These are phyloP conservation scores for Corynespora cassiicola DNA, from an alignment of 2,329 filamentous ascomycete species.

Conservation along the genomic window DNA sequence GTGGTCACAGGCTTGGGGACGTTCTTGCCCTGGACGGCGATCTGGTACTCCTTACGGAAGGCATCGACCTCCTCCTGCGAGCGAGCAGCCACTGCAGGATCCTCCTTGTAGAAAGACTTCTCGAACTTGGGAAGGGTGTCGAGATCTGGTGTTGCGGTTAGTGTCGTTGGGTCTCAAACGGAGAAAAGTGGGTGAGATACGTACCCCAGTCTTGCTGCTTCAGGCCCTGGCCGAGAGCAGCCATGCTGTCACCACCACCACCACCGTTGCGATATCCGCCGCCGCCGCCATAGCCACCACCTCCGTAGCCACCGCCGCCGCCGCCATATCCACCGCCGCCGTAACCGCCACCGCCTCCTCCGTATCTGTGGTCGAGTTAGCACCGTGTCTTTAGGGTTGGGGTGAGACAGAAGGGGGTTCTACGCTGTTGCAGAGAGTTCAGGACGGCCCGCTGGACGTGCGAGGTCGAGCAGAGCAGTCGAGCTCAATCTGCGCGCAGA, in stretches of 20 bases:
- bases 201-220: constrained; percentile 89
- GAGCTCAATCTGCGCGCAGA: constrained; percentile 39
- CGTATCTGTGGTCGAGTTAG: constrained; percentile 34
- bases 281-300: constrained; percentile 24
- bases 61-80: constrained; percentile 81
- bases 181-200: constrained; percentile 43
- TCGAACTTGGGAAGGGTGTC: constrained; percentile 90
- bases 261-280: constrained; percentile 51
- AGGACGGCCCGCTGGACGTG: constrained; percentile 28
- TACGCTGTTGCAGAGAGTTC: constrained; percentile 38
- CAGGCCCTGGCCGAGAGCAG: constrained; percentile 82
- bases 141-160: constrained; percentile 66
- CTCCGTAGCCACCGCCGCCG: constrained; percentile 28
- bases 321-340: constrained; percentile 28
- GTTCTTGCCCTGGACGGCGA: constrained; percentile 79
- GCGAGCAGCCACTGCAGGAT: constrained; percentile 76
- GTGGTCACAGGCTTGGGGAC: constrained; percentile 94
- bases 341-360: constrained; percentile 33
- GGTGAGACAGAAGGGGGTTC: constrained; percentile 28
- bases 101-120: constrained; percentile 99
- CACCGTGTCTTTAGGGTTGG: constrained; percentile 4
- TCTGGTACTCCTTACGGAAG: constrained; percentile 85
- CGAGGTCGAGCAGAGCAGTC: constrained; percentile 24
- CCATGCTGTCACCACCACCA: constrained; percentile 91
- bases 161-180: constrained; percentile 11